Evolutionary conservation across 192 early-diverging fungal genomes (phyloP).

Genomic region (Lobulomyces angularis): DNA sequence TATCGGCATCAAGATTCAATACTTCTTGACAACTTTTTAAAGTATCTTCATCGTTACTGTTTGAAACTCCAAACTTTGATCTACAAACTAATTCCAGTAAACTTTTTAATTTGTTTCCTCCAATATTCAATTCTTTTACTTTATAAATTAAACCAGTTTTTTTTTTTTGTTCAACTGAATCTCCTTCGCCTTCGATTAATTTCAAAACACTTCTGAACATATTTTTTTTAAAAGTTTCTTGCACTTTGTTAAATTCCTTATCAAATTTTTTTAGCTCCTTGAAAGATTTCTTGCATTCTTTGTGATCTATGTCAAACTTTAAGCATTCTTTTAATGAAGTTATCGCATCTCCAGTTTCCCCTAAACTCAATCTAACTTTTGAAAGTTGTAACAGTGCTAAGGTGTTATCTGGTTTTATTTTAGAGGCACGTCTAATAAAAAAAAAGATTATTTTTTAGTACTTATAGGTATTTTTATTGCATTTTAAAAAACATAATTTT

Average conservation of each 20-base stretch:
- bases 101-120: conserved; percentile 25
- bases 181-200: conserved; percentile 33
- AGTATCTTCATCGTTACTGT: no score
- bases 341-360: conserved; percentile 60
- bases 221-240: conserved; percentile 32
- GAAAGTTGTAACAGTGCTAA: conserved; percentile 51
- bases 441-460: conserved; percentile 1
- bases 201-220: conserved; percentile 47
- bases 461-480: neutral
- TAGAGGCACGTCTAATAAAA: conserved; percentile 50
- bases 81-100: conserved; percentile 12
- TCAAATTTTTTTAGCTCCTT: conserved; percentile 59
- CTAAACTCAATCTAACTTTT: conserved; percentile 51
- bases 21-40: conserved; percentile 50
- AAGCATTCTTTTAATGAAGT: conserved; percentile 72
- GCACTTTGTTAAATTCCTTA: conserved; percentile 52
- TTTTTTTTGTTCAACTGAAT: conserved; percentile 7
- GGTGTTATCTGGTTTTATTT: conserved; percentile 55
- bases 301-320: conserved; percentile 83
- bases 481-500: neutral
- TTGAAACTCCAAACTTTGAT: conserved; percentile 30
- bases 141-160: conserved; percentile 21
- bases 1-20: conserved; percentile 55
- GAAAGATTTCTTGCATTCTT: conserved; percentile 68
- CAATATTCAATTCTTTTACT: conserved; percentile 17